Base-by-base conservation (phyloP, 306 rosid species). In the Fagus sylvatica region DNA sequence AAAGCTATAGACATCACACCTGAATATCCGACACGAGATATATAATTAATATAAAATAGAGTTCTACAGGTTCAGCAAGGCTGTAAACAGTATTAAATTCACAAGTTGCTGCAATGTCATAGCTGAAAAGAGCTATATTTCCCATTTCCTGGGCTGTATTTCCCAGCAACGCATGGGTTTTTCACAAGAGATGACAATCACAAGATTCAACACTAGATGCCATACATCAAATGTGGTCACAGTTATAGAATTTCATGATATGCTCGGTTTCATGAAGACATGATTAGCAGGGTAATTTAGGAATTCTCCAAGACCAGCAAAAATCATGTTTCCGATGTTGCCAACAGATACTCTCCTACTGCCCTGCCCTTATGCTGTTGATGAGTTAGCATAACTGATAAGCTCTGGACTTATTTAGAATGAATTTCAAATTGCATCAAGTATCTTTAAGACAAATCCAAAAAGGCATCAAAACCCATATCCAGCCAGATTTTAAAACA, bases 1-100 rank as follows among this genome's bases (percentile, higher is more conserved):
- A 73, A 96, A 96, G 88, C 99, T 96, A 87, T 93, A 96, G 59
- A 96, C 94, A 74, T 96, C 99, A 83, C 99, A 96, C 88, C 99
- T 96, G 87, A 68, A 66, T 55, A 83, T 84, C 83, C 72, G 60
- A 78, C 74, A 76, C 17, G 74, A 34, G 57, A 72, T 43, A 28
- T 54, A 72, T 73, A 64, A 66, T 69, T 57, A 28, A 55, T 28
- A 74, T 74, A 66, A 68, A 12, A 5, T 7, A 72, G 34, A 40
- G 11, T 39, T 69, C 66, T 53, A 43, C 5, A 66, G 37, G 42
- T 75, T 69, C 72, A 67, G 49, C 34, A 57, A 73, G 10, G 72
- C 78, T 7, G 39, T 13, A 51, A 6, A 36, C 9, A 7, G 13
- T 60, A 3, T 6, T 41, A 40, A 8, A 67, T 40, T 67, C 66